These are phyloP conservation scores for Hyaloscypha hepaticicola DNA, from an alignment of 495 filamentous ascomycete species.

Conservation along the genomic window DNA sequence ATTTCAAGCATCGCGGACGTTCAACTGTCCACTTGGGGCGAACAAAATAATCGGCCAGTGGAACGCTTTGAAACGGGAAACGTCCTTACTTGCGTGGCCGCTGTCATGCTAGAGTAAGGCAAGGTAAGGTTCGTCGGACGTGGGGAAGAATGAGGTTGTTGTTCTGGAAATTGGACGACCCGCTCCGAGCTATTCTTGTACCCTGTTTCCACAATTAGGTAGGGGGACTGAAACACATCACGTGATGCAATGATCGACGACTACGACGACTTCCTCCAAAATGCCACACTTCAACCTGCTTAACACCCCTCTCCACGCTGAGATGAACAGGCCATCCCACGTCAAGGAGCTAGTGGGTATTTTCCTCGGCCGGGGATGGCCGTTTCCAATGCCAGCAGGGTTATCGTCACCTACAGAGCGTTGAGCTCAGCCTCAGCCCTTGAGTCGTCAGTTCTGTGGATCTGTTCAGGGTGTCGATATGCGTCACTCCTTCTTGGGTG, in stretches of 20 bases:
- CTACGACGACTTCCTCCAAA: not conserved
- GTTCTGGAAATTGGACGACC: not conserved
- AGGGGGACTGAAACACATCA: slow-evolving; percentile 5
- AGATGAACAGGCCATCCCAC: no score
- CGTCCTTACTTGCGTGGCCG: not conserved
- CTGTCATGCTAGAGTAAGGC: not conserved
- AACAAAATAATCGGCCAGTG: not conserved
- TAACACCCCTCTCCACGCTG: no score
- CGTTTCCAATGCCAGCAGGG: not conserved
- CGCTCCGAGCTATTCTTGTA: slow-evolving; percentile 6
- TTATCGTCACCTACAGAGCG: not conserved
- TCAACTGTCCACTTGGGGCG: not conserved
- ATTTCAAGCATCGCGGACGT: not conserved
- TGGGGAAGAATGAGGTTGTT: not conserved
- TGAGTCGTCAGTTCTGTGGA: slow-evolving; percentile 9
- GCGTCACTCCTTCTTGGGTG: slow-evolving; percentile 3
- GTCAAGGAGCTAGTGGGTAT: no score
- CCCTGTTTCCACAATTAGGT: not conserved
- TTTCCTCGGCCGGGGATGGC: no score
- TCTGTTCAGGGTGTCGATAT: not conserved
- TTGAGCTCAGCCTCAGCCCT: slow-evolving; percentile 13
- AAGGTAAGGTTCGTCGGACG: not conserved
- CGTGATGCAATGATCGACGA: not conserved
- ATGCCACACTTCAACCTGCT: not conserved
- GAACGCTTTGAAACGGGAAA: not conserved